A percentile compares a stretch with the other conserved stretches of the same genome.
Conservation (phyloP, 2,329 filamentous ascomycete genomes). For the Tolypocladium endophyticum region DNA sequence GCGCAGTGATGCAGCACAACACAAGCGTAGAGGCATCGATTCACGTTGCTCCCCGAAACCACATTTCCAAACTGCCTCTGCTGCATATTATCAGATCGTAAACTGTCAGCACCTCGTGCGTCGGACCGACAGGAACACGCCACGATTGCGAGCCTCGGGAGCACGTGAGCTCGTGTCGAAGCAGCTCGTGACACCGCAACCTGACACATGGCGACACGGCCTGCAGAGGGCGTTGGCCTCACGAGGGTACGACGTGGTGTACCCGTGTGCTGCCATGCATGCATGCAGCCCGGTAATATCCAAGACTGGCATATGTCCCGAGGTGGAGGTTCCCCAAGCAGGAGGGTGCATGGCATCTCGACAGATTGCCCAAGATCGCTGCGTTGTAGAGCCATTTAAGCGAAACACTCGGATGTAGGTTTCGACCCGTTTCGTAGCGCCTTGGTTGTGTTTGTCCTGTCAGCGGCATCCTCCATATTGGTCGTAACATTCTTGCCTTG, state of each 20-base stretch:
- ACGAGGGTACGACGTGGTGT: not conserved
- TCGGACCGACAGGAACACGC: not conserved
- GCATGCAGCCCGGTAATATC: not conserved
- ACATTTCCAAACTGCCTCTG: not conserved
- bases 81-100: not conserved
- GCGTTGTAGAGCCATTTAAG: not conserved
- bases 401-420: not conserved
- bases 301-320: slow-evolving; percentile 3
- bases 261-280: not conserved
- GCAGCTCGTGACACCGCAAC: not conserved
- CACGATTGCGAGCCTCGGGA: not conserved
- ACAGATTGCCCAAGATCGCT: not conserved
- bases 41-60: not conserved
- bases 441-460: not conserved
- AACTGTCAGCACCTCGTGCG: not conserved
- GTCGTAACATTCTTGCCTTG: not conserved
- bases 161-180: slow-evolving; percentile 5
- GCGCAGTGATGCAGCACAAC: not conserved
- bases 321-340: not conserved
- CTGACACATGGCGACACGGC: not conserved
- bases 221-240: not conserved
- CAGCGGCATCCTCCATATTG: not conserved
- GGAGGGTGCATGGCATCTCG: not conserved
- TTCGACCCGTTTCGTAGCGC: not conserved
- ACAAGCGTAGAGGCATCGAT: not conserved